A percentile compares a stretch with the other conserved stretches of the same genome.
These are phyloP conservation scores for Straminergon stramineum DNA, from an alignment of 225 moss, liverwort and hornwort species.

Conservation along the genomic window DNA sequence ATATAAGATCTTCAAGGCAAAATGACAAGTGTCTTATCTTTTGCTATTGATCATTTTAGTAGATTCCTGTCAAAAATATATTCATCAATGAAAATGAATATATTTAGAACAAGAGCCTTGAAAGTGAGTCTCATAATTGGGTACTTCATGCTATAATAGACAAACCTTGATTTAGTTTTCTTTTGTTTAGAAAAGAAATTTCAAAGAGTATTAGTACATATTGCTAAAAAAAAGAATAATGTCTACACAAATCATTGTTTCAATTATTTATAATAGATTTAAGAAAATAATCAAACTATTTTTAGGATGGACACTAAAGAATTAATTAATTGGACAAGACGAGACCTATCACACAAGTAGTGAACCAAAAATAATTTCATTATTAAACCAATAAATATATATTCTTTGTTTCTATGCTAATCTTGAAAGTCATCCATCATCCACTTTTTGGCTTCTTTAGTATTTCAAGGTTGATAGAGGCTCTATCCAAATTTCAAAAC, in stretches of 20 bases:
- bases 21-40: not conserved
- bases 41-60: not conserved
- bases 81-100: not conserved
- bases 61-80: not conserved
- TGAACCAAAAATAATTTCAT: not conserved
- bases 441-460: not conserved
- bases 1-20: too few species aligned
- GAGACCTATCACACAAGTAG: not conserved
- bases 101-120: not conserved
- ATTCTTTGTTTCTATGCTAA: not conserved
- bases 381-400: not conserved
- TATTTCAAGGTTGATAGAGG: not conserved
- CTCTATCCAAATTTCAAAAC: not conserved
- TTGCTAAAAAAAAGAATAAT: not conserved
- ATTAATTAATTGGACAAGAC: fast-evolving
- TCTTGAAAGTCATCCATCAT: not conserved
- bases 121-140: not conserved
- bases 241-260: not conserved
- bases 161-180: not conserved
- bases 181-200: not conserved
- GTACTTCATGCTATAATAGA: not conserved
- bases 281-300: not conserved
- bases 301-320: fast-evolving
- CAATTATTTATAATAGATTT: not conserved
- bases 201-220: not conserved